Evolutionary conservation across 2,329 filamentous ascomycete genomes (phyloP).

Genomic region (Trichoderma harzianum): DNA sequence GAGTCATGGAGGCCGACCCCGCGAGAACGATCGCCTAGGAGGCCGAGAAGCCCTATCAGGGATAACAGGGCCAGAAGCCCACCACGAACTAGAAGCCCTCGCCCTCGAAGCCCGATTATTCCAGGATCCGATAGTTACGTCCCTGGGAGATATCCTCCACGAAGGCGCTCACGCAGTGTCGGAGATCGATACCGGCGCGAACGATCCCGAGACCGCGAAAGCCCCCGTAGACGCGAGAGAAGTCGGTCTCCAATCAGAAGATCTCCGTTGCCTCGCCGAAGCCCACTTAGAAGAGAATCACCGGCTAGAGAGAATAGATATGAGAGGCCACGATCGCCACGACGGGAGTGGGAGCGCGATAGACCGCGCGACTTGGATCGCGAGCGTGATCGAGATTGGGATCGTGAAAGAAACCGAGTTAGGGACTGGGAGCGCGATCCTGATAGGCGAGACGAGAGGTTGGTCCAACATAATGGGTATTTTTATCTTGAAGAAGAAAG

Average conservation of each 20-base stretch:
- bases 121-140: conserved; percentile 45
- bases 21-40: conserved; percentile 45
- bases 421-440: conserved; percentile 34
- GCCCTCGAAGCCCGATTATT: conserved; percentile 29
- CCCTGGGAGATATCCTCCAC: conserved; percentile 41
- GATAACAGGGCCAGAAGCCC: conserved; percentile 30
- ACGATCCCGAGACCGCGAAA: conserved; percentile 40
- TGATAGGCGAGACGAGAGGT: conserved; percentile 44
- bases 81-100: conserved; percentile 32
- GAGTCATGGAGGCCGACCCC: conserved; percentile 61
- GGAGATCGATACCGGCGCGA: conserved; percentile 42
- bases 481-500: neutral
- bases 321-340: conserved; percentile 39
- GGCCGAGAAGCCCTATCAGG: conserved; percentile 30
- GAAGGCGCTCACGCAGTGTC: conserved; percentile 41
- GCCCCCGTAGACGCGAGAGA: conserved; percentile 36
- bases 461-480: conserved; percentile 15
- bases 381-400: conserved; percentile 32
- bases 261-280: conserved; percentile 39
- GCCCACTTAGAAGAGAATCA: conserved; percentile 36
- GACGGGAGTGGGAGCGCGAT: conserved; percentile 36
- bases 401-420: conserved; percentile 25
- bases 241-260: conserved; percentile 37
- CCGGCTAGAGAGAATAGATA: conserved; percentile 36
- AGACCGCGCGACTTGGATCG: conserved; percentile 33